These are phyloP conservation scores for Neopestalotiopsis sp. DNA, from an alignment of 2,329 filamentous ascomycete genomes.

Conservation along the genomic window DNA sequence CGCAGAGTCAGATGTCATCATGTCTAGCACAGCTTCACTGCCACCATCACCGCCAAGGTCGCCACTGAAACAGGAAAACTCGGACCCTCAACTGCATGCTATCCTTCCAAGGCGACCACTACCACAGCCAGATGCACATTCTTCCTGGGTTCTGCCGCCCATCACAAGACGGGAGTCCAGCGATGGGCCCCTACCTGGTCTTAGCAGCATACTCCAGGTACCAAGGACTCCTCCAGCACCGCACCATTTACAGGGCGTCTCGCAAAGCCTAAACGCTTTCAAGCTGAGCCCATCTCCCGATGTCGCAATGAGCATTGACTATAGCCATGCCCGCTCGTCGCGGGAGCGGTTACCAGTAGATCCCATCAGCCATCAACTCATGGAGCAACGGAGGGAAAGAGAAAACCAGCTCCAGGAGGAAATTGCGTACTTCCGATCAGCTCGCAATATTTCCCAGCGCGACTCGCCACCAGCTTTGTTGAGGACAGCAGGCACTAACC, in stretches of 20 bases:
- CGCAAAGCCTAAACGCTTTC: not conserved
- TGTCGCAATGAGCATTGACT: not conserved
- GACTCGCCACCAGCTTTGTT: not conserved
- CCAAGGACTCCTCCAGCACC: not conserved
- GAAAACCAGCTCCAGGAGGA: not conserved
- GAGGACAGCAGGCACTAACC: not conserved
- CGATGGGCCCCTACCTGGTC: conserved; percentile 2
- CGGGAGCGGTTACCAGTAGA: not conserved
- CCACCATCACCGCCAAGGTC: conserved; percentile 28
- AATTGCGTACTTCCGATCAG: not conserved
- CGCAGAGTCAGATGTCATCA: conserved; percentile 22
- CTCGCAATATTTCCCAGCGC: not conserved
- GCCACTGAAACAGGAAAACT: conserved; percentile 23
- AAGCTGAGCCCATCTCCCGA: conserved; percentile 1
- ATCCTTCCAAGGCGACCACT: not conserved
- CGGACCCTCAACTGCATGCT: not conserved
- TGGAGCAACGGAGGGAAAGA: not conserved
- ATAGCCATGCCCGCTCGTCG: not conserved
- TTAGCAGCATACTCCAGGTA: conserved; percentile 11
- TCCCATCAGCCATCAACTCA: not conserved
- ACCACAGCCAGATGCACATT: not conserved
- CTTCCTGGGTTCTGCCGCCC: not conserved
- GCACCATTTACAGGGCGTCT: not conserved
- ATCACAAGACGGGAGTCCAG: not conserved
- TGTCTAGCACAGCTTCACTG: conserved; percentile 26